phyloP scores from a whole-genome alignment of 768 basidiomycete genomes.

The Tephrocybe sp. region DNA sequence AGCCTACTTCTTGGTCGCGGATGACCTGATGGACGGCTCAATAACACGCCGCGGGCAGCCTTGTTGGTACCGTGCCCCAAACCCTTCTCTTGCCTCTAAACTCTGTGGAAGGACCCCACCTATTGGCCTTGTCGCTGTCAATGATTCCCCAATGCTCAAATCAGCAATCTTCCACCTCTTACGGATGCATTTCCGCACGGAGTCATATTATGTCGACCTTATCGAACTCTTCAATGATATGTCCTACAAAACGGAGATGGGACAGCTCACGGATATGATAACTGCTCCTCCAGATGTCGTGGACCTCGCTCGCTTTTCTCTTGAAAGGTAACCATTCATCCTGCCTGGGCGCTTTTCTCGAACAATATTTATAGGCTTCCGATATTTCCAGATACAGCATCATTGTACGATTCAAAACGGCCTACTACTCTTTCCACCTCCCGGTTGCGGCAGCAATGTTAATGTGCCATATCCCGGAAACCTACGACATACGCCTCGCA shows the following conservation, averaged over 20 bases:
- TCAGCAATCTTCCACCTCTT: slow-evolving; percentile 89
- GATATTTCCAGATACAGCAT: slow-evolving; percentile 75
- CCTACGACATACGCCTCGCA: slow-evolving; percentile 32
- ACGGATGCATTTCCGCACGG: slow-evolving; percentile 79
- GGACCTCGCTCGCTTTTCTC: slow-evolving; percentile 84
- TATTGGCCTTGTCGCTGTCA: slow-evolving; percentile 86
- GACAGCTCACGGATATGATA: slow-evolving; percentile 92
- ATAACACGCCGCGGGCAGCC: slow-evolving; percentile 93
- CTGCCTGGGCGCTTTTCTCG: too few species aligned
- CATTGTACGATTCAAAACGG: slow-evolving; percentile 97
- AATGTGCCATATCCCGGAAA: slow-evolving; percentile 60
- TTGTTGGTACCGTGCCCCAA: slow-evolving; percentile 76
- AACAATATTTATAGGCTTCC: too few species aligned
- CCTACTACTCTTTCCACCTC: slow-evolving; percentile 97
- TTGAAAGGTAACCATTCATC: slow-evolving; percentile 59
- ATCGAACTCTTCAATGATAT: slow-evolving; percentile 90
- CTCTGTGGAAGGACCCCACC: slow-evolving; percentile 22
- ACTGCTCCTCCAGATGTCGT: slow-evolving; percentile 89
- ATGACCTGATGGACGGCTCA: slow-evolving; percentile 97
- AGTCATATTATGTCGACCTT: slow-evolving; percentile 83
- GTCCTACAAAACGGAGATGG: slow-evolving; percentile 91
- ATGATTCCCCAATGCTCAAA: slow-evolving; percentile 96
- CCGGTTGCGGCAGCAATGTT: slow-evolving; percentile 94
- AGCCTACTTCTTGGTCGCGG: slow-evolving; percentile 94
- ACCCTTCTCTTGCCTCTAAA: slow-evolving; percentile 9